Conservation (phyloP, 306 rosid species). For the Fragaria ananassa region DNA sequence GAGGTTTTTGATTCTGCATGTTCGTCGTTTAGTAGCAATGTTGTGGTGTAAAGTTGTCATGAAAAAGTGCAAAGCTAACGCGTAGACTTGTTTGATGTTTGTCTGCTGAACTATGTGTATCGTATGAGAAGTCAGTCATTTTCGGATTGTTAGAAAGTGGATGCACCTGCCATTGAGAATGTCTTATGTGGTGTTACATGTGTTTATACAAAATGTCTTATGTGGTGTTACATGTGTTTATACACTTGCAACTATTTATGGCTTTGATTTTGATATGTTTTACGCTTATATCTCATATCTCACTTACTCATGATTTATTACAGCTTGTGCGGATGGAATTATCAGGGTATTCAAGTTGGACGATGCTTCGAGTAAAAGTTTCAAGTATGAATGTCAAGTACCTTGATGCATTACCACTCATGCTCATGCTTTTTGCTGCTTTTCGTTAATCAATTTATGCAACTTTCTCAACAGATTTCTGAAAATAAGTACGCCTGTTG, state of each 20-base stretch:
- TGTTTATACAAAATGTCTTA: too few species aligned
- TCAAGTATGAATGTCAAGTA: constrained; percentile 60
- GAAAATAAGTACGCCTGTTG: constrained; percentile 80
- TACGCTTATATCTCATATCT: constrained; percentile 1
- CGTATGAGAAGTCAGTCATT: neutral
- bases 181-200: neutral
- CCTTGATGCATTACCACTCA: constrained; percentile 11
- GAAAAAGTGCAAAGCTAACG: neutral
- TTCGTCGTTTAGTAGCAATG: neutral
- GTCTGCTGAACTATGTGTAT: neutral
- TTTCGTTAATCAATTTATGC: constrained; percentile 11
- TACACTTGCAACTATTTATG: neutral
- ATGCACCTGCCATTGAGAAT: neutral
- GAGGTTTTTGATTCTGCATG: neutral
- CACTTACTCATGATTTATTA: constrained; percentile 15
- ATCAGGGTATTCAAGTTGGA: constrained; percentile 92
- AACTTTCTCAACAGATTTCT: constrained; percentile 57
- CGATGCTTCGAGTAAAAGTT: constrained; percentile 90
- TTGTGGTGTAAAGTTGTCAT: neutral
- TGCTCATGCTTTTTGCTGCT: constrained; percentile 21
- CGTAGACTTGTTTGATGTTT: neutral
- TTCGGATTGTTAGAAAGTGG: neutral
- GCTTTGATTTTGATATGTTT: constrained; percentile 4
- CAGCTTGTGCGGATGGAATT: constrained; percentile 97
- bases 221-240: neutral